Evolutionary conservation across 345 rosid genomes (phyloP).

Genomic region (Populus alba): DNA sequence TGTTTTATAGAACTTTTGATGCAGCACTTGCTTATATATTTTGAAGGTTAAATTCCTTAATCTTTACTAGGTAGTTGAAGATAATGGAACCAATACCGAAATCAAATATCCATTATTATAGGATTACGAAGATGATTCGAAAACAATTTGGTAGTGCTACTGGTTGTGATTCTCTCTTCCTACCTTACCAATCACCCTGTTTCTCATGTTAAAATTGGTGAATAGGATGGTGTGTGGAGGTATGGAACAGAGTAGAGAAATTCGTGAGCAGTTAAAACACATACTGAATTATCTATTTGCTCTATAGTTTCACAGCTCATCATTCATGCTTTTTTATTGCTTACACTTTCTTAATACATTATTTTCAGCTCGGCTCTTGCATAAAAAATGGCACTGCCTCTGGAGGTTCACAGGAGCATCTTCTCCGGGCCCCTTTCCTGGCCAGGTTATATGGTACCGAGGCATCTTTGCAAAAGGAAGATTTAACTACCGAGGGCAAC

Average conservation of each 20-base stretch:
- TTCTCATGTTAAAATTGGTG: not conserved
- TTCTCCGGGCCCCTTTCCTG: constrained; percentile 19
- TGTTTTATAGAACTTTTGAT: not conserved
- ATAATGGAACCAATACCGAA: not conserved
- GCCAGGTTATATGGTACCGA: constrained; percentile 53
- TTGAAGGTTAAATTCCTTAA: not conserved
- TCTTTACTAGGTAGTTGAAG: not conserved
- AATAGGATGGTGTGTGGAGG: not conserved
- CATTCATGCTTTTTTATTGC: not conserved
- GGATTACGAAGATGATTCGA: not conserved
- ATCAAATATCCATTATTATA: not conserved
- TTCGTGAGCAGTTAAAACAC: not conserved
- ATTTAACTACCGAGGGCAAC: constrained; percentile 20
- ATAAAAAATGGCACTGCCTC: constrained; percentile 38
- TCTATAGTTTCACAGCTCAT: not conserved
- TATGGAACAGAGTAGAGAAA: not conserved
- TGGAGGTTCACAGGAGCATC: constrained; percentile 30
- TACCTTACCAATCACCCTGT: not conserved
- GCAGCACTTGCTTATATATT: not conserved
- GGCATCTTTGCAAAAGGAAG: constrained; percentile 54
- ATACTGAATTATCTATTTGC: not conserved
- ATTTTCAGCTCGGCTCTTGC: constrained; percentile 44
- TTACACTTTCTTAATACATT: not conserved
- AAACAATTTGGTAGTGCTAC: not conserved
- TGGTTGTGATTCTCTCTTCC: not conserved